Percentiles rank a stretch among this genome's conserved stretches.
Conservation (phyloP, 2,329 filamentous ascomycete species). For the Fusarium palustre region DNA sequence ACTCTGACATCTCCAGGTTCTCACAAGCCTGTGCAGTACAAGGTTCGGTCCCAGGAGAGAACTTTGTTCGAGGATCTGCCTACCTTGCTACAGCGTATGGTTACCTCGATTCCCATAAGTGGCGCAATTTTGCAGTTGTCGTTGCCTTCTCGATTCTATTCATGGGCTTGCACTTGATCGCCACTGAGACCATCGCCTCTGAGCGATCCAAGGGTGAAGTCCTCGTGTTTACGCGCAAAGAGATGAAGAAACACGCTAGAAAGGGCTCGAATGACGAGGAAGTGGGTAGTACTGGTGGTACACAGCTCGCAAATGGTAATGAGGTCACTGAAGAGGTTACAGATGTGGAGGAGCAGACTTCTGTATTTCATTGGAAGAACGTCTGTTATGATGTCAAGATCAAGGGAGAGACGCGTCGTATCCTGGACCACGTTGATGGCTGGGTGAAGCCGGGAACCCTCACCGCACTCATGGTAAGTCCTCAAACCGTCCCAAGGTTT, state of each 20-base stretch:
- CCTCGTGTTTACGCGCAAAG: constrained; percentile 40
- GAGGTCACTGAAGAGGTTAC: constrained; percentile 11
- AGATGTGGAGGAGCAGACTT: constrained; percentile 41
- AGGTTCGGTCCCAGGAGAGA: constrained; percentile 28
- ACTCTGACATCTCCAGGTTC: constrained; percentile 9
- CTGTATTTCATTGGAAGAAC: constrained; percentile 75
- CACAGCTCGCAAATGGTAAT: constrained; percentile 71
- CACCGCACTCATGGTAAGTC: constrained; percentile 73
- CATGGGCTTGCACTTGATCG: constrained; percentile 33
- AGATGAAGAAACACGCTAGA: constrained; percentile 31
- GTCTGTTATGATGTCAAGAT: constrained; percentile 80
- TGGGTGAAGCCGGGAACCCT: constrained; percentile 81
- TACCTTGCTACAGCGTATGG: constrained; percentile 33
- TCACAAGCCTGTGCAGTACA: constrained; percentile 26
- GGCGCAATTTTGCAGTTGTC: constrained; percentile 39
- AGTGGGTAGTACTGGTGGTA: not conserved
- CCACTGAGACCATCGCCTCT: constrained; percentile 37
- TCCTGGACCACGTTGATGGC: constrained; percentile 76
- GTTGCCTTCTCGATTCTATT: constrained; percentile 40
- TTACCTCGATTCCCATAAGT: constrained; percentile 35
- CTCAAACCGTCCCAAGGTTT: constrained; percentile 60
- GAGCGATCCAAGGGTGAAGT: constrained; percentile 43
- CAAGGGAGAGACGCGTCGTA: constrained; percentile 69
- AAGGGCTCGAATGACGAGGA: constrained; percentile 63
- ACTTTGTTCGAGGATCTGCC: constrained; percentile 29